Conservation (phyloP, 768 basidiomycete species). For the Serendipita sp. region DNA sequence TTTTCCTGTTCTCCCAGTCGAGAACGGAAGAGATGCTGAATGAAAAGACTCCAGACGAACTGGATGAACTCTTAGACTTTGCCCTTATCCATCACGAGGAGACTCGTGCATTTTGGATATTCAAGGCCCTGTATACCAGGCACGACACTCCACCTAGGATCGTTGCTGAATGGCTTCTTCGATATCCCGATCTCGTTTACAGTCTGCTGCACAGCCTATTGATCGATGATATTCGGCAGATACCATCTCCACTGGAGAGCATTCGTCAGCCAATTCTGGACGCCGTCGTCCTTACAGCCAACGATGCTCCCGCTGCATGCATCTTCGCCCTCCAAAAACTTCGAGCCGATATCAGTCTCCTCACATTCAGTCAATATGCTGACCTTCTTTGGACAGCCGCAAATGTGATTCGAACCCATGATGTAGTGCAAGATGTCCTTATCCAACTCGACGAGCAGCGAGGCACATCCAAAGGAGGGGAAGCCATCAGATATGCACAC, state of each 20-base stretch:
- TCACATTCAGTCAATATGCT: conserved; percentile 30
- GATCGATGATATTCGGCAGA: conserved; percentile 23
- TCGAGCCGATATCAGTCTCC: conserved; percentile 26
- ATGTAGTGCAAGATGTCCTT: conserved; percentile 43
- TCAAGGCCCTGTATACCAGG: conserved; percentile 24
- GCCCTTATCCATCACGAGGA: conserved; percentile 38
- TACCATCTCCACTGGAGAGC: conserved; percentile 19
- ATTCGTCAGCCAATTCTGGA: conserved; percentile 24
- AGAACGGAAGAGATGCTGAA: conserved; percentile 6
- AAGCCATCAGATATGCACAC: conserved; percentile 30
- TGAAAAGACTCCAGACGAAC: not conserved
- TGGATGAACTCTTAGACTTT: conserved; percentile 18
- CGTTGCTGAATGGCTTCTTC: conserved; percentile 31
- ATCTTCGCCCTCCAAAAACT: conserved; percentile 47
- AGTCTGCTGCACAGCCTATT: conserved; percentile 34
- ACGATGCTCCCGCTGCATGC: conserved; percentile 36
- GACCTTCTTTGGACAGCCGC: conserved; percentile 38
- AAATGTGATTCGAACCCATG: conserved; percentile 34
- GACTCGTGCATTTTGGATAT: conserved; percentile 37
- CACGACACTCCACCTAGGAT: conserved; percentile 20
- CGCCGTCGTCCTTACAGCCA: conserved; percentile 39
- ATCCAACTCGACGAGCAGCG: conserved; percentile 42
- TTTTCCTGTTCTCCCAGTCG: conserved; percentile 18
- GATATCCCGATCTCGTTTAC: conserved; percentile 39
- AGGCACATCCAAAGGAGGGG: conserved; percentile 12